Conservation (phyloP, 768 basidiomycete genomes). For the Asterophora lycoperdoides region DNA sequence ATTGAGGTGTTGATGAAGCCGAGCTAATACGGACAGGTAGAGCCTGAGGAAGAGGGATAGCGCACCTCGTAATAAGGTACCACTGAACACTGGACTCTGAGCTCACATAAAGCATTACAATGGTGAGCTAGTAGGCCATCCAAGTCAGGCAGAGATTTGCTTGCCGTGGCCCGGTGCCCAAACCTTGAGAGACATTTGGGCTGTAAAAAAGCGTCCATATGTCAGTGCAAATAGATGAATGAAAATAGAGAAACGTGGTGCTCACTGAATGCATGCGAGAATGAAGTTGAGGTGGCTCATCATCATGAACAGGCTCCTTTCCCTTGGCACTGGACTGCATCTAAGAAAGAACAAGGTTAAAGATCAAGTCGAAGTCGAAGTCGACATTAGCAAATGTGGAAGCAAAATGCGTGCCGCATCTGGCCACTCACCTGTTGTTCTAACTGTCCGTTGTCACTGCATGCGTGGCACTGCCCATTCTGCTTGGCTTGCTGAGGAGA, state of each 20-base stretch:
- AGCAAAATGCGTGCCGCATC: slow-evolving; percentile 15
- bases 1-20: slow-evolving; percentile 69
- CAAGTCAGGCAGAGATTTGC: too few relatives aligned
- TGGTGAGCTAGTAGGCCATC: too few relatives aligned
- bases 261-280: slow-evolving; percentile 16
- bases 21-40: slow-evolving; percentile 38
- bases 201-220: too few relatives aligned
- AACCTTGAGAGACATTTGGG: too few relatives aligned
- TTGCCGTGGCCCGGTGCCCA: too few relatives aligned
- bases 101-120: too few relatives aligned
- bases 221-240: too few relatives aligned
- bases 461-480: slow-evolving; percentile 1
- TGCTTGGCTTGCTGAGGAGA: background rate
- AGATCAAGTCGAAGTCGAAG: background rate
- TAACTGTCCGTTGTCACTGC: slow-evolving; percentile 2
- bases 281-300: slow-evolving; percentile 13
- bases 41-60: background rate
- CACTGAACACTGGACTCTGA: slow-evolving; percentile 80
- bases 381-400: slow-evolving; percentile 15
- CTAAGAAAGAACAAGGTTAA: slow-evolving; percentile 12
- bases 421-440: slow-evolving; percentile 14
- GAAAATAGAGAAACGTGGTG: too few relatives aligned
- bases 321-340: slow-evolving; percentile 28
- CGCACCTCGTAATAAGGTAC: slow-evolving; percentile 66
- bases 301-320: slow-evolving; percentile 24